Evolutionary conservation across 164 flowering plant genomes (phyloP).

Genomic region (Aristolochia fimbriata): DNA sequence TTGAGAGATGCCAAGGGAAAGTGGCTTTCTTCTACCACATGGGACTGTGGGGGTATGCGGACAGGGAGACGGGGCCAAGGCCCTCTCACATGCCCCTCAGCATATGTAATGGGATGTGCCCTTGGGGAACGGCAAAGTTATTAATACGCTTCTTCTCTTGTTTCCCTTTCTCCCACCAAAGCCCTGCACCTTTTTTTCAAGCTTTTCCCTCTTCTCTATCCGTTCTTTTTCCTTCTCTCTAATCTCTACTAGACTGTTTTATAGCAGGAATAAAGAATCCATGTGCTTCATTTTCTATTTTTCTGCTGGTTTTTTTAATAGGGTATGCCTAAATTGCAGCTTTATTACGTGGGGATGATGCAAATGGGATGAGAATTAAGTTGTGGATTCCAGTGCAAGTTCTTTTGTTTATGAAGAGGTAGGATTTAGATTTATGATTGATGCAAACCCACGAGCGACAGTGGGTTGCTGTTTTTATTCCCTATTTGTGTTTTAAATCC

Average conservation of each 20-base stretch:
- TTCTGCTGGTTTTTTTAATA: neutral
- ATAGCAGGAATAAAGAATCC: neutral
- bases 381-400: neutral
- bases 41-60: constrained; percentile 25
- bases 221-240: neutral
- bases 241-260: neutral
- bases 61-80: constrained; percentile 8
- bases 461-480: too few relatives aligned
- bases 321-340: neutral
- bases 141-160: constrained; percentile 8
- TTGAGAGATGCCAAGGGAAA: constrained; percentile 32
- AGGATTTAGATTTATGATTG: too few relatives aligned
- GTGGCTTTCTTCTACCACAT: constrained; percentile 48
- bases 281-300: too few relatives aligned
- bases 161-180: constrained; percentile 2
- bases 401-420: too few relatives aligned
- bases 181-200: constrained; percentile 1
- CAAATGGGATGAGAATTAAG: too few relatives aligned
- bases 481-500: too few relatives aligned
- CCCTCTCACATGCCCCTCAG: constrained; percentile 9
- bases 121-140: constrained; percentile 12
- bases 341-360: neutral
- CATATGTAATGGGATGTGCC: constrained; percentile 22
- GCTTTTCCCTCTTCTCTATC: neutral
- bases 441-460: too few relatives aligned